A percentile compares a stretch with the other conserved stretches of the same genome.
phyloP scores from a whole-genome alignment of 2,329 filamentous ascomycete species.

The Allantophomopsis lycopodina region DNA sequence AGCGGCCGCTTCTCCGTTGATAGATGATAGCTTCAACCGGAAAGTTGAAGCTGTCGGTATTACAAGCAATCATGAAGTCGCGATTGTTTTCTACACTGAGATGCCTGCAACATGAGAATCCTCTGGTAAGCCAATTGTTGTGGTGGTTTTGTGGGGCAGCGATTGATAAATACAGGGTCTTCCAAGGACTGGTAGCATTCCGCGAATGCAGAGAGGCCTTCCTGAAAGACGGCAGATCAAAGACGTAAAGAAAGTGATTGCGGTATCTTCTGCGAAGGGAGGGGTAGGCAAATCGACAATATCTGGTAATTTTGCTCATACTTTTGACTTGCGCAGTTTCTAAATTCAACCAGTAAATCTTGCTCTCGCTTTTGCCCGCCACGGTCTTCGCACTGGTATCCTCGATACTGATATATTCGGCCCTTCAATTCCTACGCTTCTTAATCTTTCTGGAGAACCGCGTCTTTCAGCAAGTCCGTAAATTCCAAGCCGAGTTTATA shows the following conservation, averaged over 20 bases:
- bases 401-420: constrained; percentile 96
- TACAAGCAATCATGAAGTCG: constrained; percentile 14
- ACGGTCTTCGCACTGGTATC: constrained; percentile 72
- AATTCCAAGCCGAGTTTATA: background rate
- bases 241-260: constrained; percentile 81
- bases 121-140: constrained; percentile 43
- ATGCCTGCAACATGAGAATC: constrained; percentile 66
- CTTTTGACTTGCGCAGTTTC: background rate
- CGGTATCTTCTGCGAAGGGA: constrained; percentile 94
- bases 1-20: constrained; percentile 11
- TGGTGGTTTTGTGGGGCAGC: background rate
- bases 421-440: constrained; percentile 81
- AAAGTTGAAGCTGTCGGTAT: constrained; percentile 3
- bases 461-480: constrained; percentile 56
- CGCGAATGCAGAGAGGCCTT: constrained; percentile 66
- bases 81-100: constrained; percentile 40
- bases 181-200: constrained; percentile 61
- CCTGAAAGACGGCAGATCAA: constrained; percentile 70
- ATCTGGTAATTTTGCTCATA: constrained; percentile 38
- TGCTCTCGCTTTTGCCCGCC: constrained; percentile 71
- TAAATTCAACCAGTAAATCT: constrained; percentile 47
- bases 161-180: constrained; percentile 48
- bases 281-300: constrained; percentile 97
- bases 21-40: constrained; percentile 5
- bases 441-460: constrained; percentile 71